Percentiles rank a stretch among this genome's conserved stretches.
Conservation (phyloP, 2,329 filamentous ascomycete species). For the Nannizzia gypsea region DNA sequence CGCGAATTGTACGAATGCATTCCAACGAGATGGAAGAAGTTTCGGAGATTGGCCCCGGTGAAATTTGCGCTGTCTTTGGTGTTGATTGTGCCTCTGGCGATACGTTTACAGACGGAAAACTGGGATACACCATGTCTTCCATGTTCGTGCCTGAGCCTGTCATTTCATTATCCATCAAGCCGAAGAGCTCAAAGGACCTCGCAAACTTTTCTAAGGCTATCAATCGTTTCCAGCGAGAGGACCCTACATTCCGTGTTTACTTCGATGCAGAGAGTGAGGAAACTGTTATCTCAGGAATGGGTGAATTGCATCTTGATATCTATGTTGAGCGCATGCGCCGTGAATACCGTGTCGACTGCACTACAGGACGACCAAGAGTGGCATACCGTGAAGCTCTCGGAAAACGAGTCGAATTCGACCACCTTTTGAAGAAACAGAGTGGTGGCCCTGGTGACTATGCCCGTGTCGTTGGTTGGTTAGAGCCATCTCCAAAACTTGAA, state of each 20-base stretch:
- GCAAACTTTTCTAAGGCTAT: conserved; percentile 97
- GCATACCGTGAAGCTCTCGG: conserved; percentile 93
- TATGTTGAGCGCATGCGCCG: conserved; percentile 94
- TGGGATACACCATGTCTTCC: conserved; percentile 91
- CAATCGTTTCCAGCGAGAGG: conserved; percentile 95
- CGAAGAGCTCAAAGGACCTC: conserved; percentile 82
- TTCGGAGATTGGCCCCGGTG: conserved; percentile 78
- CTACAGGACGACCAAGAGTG: conserved; percentile 92
- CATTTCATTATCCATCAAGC: conserved; percentile 94
- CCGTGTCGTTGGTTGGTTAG: conserved; percentile 81
- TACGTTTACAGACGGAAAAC: conserved; percentile 86
- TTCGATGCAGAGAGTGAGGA: conserved; percentile 88
- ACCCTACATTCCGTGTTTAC: conserved; percentile 91
- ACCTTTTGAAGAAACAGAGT: conserved; percentile 85
- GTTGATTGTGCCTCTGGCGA: conserved; percentile 96
- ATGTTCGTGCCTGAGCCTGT: conserved; percentile 97
- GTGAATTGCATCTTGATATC: conserved; percentile 90
- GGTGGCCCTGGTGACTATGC: conserved; percentile 94
- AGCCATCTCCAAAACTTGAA: conserved; percentile 62
- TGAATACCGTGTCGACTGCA: conserved; percentile 92
- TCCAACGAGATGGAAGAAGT: conserved; percentile 99
- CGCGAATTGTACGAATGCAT: conserved; percentile 97
- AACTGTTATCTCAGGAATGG: conserved; percentile 98
- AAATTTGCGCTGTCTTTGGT: conserved; percentile 97
- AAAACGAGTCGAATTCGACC: conserved; percentile 71